A percentile compares a stretch with the other conserved stretches of the same genome.
These are phyloP conservation scores for Thelephora terrestris DNA, from an alignment of 1,284 basidiomycete genomes.

Conservation along the genomic window DNA sequence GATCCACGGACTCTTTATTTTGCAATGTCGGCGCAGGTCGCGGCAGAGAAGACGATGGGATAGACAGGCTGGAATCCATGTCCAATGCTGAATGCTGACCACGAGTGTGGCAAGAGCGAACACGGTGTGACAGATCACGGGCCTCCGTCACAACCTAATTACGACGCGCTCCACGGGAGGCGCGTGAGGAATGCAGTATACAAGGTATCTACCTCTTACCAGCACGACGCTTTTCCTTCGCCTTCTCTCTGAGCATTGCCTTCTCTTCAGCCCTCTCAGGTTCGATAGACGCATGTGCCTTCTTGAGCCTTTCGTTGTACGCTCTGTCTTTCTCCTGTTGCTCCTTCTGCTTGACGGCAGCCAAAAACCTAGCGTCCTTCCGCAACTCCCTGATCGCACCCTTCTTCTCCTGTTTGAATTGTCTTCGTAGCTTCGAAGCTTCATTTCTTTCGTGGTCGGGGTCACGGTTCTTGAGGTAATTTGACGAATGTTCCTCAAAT, in stretches of 20 bases:
- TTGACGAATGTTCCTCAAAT: slow-evolving; percentile 81
- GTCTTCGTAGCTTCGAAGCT: slow-evolving; percentile 74
- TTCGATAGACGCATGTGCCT: slow-evolving; percentile 75
- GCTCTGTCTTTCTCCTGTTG: slow-evolving; percentile 74
- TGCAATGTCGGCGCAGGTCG: slow-evolving; percentile 11
- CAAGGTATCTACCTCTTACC: slow-evolving; percentile 48
- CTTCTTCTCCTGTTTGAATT: slow-evolving; percentile 95
- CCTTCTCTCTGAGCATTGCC: slow-evolving; percentile 77
- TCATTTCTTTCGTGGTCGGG: slow-evolving; percentile 91
- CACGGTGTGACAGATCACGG: background rate
- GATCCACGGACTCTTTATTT: slow-evolving; percentile 7
- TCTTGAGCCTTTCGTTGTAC: slow-evolving; percentile 77
- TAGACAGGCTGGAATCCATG: slow-evolving; percentile 4
- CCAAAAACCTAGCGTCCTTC: slow-evolving; percentile 92
- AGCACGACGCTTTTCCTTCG: slow-evolving; percentile 64
- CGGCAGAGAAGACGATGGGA: slow-evolving; percentile 7
- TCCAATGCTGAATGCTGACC: background rate
- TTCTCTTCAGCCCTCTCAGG: slow-evolving; percentile 94
- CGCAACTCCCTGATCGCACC: slow-evolving; percentile 94
- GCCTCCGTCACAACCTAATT: background rate
- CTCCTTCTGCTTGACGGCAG: slow-evolving; percentile 76
- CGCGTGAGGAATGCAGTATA: no score
- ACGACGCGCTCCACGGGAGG: background rate
- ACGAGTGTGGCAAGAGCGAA: background rate
- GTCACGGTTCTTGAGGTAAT: slow-evolving; percentile 76